These are phyloP conservation scores for Ustilago sp. DNA, from an alignment of 1,284 basidiomycete genomes.

Conservation along the genomic window DNA sequence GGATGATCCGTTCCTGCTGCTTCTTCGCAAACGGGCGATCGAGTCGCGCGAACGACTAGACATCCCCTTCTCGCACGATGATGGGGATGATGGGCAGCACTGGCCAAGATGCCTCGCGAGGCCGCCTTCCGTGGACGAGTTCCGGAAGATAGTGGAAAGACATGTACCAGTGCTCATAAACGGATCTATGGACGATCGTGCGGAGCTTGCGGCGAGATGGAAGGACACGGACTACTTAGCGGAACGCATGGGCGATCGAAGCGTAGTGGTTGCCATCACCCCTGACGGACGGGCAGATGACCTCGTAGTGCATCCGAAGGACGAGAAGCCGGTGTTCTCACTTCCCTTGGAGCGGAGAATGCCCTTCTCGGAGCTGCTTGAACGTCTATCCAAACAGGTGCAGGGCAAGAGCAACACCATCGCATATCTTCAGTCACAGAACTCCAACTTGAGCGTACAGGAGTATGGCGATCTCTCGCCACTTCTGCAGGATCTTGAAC, in stretches of 20 bases:
- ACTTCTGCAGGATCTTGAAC: slow-evolving; percentile 45
- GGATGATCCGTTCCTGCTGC: slow-evolving; percentile 40
- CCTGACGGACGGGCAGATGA: slow-evolving; percentile 64
- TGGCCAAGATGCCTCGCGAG: slow-evolving; percentile 23
- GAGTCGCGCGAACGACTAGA: slow-evolving; percentile 20
- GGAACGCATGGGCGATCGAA: slow-evolving; percentile 41
- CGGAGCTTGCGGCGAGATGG: slow-evolving; percentile 37
- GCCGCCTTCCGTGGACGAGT: slow-evolving; percentile 23
- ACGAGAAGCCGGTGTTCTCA: slow-evolving; percentile 47
- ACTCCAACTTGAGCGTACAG: slow-evolving; percentile 55
- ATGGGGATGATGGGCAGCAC: not conserved
- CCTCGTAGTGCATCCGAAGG: slow-evolving; percentile 29
- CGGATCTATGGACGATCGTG: slow-evolving; percentile 28
- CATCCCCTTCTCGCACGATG: slow-evolving; percentile 20
- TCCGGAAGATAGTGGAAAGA: slow-evolving; percentile 25
- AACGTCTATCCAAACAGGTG: slow-evolving; percentile 26
- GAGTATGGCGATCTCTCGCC: slow-evolving; percentile 58
- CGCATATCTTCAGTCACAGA: slow-evolving; percentile 63
- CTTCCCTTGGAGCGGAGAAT: slow-evolving; percentile 53
- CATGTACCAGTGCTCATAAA: slow-evolving; percentile 53
- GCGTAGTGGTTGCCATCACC: slow-evolving; percentile 58
- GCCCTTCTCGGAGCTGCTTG: slow-evolving; percentile 41
- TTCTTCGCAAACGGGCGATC: slow-evolving; percentile 33
- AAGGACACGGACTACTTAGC: slow-evolving; percentile 48
- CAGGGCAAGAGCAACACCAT: slow-evolving; percentile 21